These are phyloP conservation scores for Nemania serpens DNA, from an alignment of 2,329 filamentous ascomycete genomes.

Conservation along the genomic window DNA sequence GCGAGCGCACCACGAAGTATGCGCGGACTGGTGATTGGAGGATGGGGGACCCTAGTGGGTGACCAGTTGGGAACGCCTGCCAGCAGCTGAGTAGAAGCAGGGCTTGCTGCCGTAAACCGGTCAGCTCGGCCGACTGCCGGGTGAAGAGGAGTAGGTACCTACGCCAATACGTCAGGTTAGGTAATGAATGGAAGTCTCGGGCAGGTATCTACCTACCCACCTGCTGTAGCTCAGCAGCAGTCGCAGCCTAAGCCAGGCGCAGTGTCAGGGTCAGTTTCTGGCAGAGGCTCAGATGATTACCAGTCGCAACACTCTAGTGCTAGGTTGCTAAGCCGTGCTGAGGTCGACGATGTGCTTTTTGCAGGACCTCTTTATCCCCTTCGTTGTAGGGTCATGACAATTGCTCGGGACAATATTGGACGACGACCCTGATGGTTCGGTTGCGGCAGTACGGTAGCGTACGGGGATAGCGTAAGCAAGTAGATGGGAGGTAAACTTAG, in stretches of 20 bases:
- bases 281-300: background rate
- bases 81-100: background rate
- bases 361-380: background rate
- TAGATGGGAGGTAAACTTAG: background rate
- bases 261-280: background rate
- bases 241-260: background rate
- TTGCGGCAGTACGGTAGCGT: background rate
- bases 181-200: background rate
- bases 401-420: no score
- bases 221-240: background rate
- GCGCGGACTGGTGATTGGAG: conserved; percentile 9
- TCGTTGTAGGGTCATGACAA: background rate
- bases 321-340: background rate
- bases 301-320: background rate
- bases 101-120: background rate
- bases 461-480: background rate
- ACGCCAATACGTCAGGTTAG: background rate
- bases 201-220: no score
- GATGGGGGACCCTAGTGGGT: background rate
- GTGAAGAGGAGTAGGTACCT: background rate
- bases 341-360: background rate
- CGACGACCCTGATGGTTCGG: background rate
- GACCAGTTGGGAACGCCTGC: conserved; percentile 15
- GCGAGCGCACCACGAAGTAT: background rate
- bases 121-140: background rate